A percentile compares a stretch with the other conserved stretches of the same genome.
Evolutionary conservation across 2,329 filamentous ascomycete genomes (phyloP).

Genomic region (Cordyceps cateniannulata): DNA sequence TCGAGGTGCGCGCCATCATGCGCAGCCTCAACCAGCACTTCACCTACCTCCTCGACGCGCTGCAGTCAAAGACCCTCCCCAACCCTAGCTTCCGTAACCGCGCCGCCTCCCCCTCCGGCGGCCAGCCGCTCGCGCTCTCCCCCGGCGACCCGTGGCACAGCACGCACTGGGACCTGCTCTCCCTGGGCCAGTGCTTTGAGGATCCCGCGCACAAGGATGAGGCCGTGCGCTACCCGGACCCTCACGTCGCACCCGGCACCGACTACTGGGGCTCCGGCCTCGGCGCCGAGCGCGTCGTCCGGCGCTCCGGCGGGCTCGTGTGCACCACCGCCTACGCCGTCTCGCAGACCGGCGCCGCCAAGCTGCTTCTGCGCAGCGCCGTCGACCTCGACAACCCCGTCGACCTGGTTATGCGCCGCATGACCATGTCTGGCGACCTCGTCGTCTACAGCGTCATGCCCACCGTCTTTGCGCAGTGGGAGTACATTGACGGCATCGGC

Average conservation of each 20-base stretch:
- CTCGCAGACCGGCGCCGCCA: slow-evolving; percentile 22
- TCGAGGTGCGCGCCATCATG: slow-evolving; percentile 22
- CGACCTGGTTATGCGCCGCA: slow-evolving; percentile 20
- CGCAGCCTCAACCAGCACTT: slow-evolving; percentile 19
- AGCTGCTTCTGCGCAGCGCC: slow-evolving; percentile 18
- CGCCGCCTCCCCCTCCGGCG: not conserved
- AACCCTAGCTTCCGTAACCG: not conserved
- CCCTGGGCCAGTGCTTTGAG: slow-evolving; percentile 11
- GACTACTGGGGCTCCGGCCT: slow-evolving; percentile 17
- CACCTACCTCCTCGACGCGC: slow-evolving; percentile 10
- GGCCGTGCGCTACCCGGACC: slow-evolving; percentile 16
- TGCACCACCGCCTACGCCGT: slow-evolving; percentile 25
- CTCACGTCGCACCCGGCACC: slow-evolving; percentile 12
- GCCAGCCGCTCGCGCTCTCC: not conserved
- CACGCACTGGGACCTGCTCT: slow-evolving; percentile 12
- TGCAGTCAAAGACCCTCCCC: not conserved
- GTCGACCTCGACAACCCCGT: slow-evolving; percentile 21
- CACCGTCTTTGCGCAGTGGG: slow-evolving; percentile 22
- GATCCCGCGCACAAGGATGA: not conserved
- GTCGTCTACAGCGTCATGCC: slow-evolving; percentile 20
- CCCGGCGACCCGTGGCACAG: slow-evolving; percentile 11
- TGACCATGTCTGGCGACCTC: slow-evolving; percentile 19
- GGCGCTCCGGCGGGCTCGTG: slow-evolving; percentile 17
- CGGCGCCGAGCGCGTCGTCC: slow-evolving; percentile 20
- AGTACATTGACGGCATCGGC: slow-evolving; percentile 18